Conservation (phyloP, 2,329 filamentous ascomycete species). For the Didymella sp. region DNA sequence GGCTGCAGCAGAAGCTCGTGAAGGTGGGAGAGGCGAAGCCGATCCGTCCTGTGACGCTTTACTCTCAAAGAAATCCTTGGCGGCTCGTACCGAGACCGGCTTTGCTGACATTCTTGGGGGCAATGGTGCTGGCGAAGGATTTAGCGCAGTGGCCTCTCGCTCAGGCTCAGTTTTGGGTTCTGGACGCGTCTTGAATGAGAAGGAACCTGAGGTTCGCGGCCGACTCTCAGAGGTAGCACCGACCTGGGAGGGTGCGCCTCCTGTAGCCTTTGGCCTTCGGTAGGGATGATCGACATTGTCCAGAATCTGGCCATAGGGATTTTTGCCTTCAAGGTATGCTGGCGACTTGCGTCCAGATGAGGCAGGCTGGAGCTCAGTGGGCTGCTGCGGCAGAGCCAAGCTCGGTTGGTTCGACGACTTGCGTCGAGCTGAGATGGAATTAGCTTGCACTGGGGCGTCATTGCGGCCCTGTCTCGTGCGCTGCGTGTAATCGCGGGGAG, state of each 20-base stretch:
- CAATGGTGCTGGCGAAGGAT: slow-evolving; percentile 13
- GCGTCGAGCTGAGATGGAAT: slow-evolving; percentile 15
- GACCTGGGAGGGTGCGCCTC: slow-evolving; percentile 30
- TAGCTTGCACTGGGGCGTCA: slow-evolving; percentile 11
- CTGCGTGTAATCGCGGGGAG: slow-evolving; percentile 22
- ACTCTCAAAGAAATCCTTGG: slow-evolving; percentile 40
- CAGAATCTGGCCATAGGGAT: slow-evolving; percentile 43
- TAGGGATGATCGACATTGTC: slow-evolving; percentile 33
- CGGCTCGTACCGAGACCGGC: slow-evolving; percentile 34
- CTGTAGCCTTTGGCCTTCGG: slow-evolving; percentile 18
- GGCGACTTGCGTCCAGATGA: slow-evolving; percentile 30
- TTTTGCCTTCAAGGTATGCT: slow-evolving; percentile 42
- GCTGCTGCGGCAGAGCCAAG: slow-evolving; percentile 13
- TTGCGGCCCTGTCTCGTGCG: slow-evolving; percentile 24
- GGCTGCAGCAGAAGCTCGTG: slow-evolving; percentile 7
- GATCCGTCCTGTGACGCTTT: slow-evolving; percentile 29
- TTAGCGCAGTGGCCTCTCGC: slow-evolving; percentile 9
- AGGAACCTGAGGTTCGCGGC: slow-evolving; percentile 26
- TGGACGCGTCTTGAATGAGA: slow-evolving; percentile 29
- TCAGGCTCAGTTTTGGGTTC: slow-evolving; percentile 20
- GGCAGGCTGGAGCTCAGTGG: slow-evolving; percentile 13
- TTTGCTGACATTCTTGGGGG: slow-evolving; percentile 22
- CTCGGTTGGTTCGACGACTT: slow-evolving; percentile 15
- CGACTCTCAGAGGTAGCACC: slow-evolving; percentile 29
- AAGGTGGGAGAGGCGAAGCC: slow-evolving; percentile 22